Evolutionary conservation across 768 basidiomycete species (phyloP), one percentile per base, ranked within the genome.

Genomic region (Rhodotorula sphaerocarpa): DNA sequence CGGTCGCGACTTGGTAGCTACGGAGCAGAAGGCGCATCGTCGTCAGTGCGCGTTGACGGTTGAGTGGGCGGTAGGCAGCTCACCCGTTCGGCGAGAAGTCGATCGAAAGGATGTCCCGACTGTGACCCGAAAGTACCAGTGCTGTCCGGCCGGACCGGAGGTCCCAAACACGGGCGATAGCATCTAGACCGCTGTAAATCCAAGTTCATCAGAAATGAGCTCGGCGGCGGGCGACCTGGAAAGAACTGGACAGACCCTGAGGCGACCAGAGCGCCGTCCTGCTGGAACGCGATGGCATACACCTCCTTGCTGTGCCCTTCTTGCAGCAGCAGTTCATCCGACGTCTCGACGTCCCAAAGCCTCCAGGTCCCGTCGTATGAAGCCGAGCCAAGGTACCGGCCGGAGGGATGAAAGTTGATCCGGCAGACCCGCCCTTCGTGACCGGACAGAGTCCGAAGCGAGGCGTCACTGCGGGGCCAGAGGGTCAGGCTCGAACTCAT

Each of bases 271-370:
- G 92, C 85, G 5, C 95, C 95, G 74, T 97, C 95, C 70, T 85
- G 82, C 74, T 99, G 95, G 74, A 95, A 97, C 66, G 90, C 89
- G n/a, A 99, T 81, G 3, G 89, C 79, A 73, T 93, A 97, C 0
- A 97, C 92, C 73, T 95, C 92, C 73, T 91, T 92, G 6, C 90
- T 90, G 73, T 99, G 95, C 0, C 95, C 95, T 75, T 97, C 92
- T 75, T 99, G 95, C 16, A 92, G 75, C 33, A 93, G 77, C 16
- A 99, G 74, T 47, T 71, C 65, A 71, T 95, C 90, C 3, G 84
- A 78, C 0, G 84, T 87, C 55, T 80, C 80, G 20, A 90, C 86
- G 75, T 99, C 93, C 95, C 95, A 99, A 55, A 97, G 75, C 47
- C 95, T 79, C 95, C 95, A 99, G 31, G 93, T 88, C 21, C 89